Base-by-base conservation (phyloP, 106 monocot genomes). In the Gastrodia elata region DNA sequence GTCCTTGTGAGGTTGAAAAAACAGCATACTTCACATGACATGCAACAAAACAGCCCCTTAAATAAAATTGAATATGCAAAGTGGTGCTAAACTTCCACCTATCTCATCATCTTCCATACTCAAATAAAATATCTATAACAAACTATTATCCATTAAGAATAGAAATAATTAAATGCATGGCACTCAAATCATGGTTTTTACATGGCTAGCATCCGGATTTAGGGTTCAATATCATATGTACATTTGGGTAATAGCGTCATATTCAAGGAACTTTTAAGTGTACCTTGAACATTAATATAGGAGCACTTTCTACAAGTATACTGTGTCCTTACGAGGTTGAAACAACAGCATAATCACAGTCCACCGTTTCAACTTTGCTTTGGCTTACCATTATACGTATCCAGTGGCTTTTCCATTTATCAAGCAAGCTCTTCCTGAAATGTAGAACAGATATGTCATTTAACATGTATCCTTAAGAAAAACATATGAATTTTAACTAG, bases 341-440 rank as follows among this genome's bases (percentile, higher is more conserved):
- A 58, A 83, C 78, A 38, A 64, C 20, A 39, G 65, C 10, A 40
- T 89, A 89, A 35, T 79, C 75, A 28, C 78, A 83, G 4, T 80
- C 48, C 2, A 68, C 1, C 15, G n/a, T 71, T 30, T 76, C 83
- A 4, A 2, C 32, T n/a, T 73, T 58, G 20, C 18, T 38, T 8
- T 26, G 41, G 8, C 33, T 65, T 74, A 73, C 74, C 75, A 44
- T 84, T 24, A 84, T 41, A 67, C 68, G 74, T 39, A 74, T 65
- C 89, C 89, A 85, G 16, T 77, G 80, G 52, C 83, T 39, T 25
- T 32, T 58, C 85, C 85, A 89, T 24, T 68, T 48, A 64, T 83
- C 76, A 56, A 83, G 40, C 73, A 89, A 71, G 71, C 81, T 89
- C 71, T 43, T 79, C 83, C 85, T 89, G 89, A 65, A 77, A 68